Percentiles rank a stretch among this genome's conserved stretches.
Conservation (phyloP, 306 rosid species). For the Alnus glutinosa region DNA sequence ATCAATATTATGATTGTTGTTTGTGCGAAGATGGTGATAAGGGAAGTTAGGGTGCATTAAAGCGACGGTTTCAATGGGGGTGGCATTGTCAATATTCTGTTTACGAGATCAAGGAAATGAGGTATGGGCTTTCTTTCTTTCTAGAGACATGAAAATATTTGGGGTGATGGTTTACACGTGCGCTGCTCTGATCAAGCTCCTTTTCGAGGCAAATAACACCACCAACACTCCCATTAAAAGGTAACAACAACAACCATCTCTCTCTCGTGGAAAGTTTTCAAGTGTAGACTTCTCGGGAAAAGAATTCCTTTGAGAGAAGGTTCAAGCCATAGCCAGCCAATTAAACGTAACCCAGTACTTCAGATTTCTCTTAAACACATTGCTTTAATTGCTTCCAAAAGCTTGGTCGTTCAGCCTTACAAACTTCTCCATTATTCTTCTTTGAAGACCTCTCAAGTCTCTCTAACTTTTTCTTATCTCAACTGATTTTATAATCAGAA, state of each 20-base stretch:
- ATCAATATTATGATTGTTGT: neutral
- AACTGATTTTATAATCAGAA: slow-evolving; percentile 11
- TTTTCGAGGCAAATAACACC: slow-evolving; percentile 70
- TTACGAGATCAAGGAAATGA: slow-evolving; percentile 5
- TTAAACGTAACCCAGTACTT: no score
- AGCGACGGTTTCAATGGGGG: slow-evolving; percentile 7
- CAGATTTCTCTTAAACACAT: neutral
- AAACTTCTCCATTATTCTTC: slow-evolving; percentile 8
- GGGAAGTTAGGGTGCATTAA: neutral
- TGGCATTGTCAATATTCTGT: slow-evolving; percentile 1
- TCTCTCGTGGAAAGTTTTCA: slow-evolving; percentile 1
- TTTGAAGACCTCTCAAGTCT: neutral
- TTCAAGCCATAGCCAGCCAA: neutral
- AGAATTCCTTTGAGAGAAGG: neutral
- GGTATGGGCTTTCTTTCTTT: neutral
- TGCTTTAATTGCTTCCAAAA: slow-evolving; percentile 1
- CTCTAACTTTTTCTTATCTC: slow-evolving; percentile 19
- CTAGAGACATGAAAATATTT: slow-evolving; percentile 37
- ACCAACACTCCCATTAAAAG: slow-evolving; percentile 41
- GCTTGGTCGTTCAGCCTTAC: neutral
- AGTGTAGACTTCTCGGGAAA: slow-evolving; percentile 2
- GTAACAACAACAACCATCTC: slow-evolving; percentile 50
- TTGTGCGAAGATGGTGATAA: neutral
- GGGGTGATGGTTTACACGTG: slow-evolving; percentile 75
- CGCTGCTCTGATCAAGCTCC: slow-evolving; percentile 71